These are phyloP conservation scores for Blastobotrys capitulatus DNA, from an alignment of 1,139 yeast species.

Conservation along the genomic window DNA sequence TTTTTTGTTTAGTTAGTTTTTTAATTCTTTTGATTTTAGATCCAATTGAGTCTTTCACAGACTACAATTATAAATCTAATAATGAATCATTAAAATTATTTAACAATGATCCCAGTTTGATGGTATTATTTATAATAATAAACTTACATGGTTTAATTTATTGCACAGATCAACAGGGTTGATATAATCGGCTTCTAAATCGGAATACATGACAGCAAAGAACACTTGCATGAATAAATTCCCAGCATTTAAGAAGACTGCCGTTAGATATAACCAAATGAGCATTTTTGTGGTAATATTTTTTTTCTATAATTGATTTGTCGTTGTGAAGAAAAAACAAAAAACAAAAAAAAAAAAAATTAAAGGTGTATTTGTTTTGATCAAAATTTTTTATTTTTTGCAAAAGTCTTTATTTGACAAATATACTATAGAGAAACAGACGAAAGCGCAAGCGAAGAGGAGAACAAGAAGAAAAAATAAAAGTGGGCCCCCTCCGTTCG, in stretches of 20 bases:
- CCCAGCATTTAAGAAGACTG: conserved; percentile 73
- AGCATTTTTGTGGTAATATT: conserved; percentile 3
- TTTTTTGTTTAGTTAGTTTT: neutral
- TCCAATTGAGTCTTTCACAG: neutral
- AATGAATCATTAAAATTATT: too few species aligned
- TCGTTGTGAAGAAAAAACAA: too few species aligned
- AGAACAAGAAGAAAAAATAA: too few species aligned
- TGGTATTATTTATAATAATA: neutral
- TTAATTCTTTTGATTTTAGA: neutral
- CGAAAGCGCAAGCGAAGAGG: too few species aligned
- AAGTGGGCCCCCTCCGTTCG: too few species aligned
- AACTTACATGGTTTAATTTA: conserved; percentile 52
- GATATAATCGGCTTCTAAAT: conserved; percentile 83
- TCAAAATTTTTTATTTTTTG: too few species aligned
- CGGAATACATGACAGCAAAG: conserved; percentile 84
- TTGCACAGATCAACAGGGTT: conserved; percentile 92
- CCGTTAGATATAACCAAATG: conserved; percentile 23
- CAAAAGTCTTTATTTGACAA: too few species aligned
- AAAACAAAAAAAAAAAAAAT: too few species aligned
- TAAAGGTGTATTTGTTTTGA: too few species aligned
- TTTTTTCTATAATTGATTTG: neutral
- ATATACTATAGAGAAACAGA: too few species aligned
- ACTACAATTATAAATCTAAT: too few species aligned
- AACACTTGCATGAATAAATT: conserved; percentile 83
- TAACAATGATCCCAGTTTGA: too few species aligned